A percentile compares a stretch with the other conserved stretches of the same genome.
Evolutionary conservation across 1,284 basidiomycete genomes (phyloP).

Genomic region (Tylopilus sp.): DNA sequence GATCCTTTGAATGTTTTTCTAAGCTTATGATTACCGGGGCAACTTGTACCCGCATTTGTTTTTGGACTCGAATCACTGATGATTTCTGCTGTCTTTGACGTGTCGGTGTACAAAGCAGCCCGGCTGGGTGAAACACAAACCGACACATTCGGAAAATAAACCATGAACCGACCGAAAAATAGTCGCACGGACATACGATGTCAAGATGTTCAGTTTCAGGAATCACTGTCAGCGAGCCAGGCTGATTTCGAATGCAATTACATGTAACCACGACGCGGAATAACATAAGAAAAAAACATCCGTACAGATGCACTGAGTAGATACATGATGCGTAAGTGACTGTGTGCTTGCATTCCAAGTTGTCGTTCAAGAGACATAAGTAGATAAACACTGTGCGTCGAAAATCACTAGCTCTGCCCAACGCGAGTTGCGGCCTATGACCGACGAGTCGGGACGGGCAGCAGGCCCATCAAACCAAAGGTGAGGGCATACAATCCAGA

Average conservation of each 20-base stretch:
- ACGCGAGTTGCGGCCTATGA: slow-evolving; percentile 12
- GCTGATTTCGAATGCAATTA: too few species aligned
- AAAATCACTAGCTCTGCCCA: neutral
- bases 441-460: slow-evolving; percentile 56
- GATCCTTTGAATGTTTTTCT: neutral
- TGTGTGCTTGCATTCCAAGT: slow-evolving; percentile 11
- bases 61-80: neutral
- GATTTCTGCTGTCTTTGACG: neutral
- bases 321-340: slow-evolving; percentile 14
- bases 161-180: neutral
- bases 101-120: neutral
- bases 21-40: neutral
- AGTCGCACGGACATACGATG: neutral
- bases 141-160: neutral
- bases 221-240: neutral
- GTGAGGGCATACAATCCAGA: slow-evolving; percentile 61
- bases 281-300: slow-evolving; percentile 11
- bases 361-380: neutral
- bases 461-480: slow-evolving; percentile 65
- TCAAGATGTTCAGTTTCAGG: neutral
- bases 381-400: neutral
- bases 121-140: neutral
- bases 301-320: slow-evolving; percentile 13
- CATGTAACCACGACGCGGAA: neutral
- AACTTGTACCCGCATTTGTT: neutral